Base-by-base conservation (phyloP, 768 basidiomycete species). In the Dacryopinax spathularia region DNA sequence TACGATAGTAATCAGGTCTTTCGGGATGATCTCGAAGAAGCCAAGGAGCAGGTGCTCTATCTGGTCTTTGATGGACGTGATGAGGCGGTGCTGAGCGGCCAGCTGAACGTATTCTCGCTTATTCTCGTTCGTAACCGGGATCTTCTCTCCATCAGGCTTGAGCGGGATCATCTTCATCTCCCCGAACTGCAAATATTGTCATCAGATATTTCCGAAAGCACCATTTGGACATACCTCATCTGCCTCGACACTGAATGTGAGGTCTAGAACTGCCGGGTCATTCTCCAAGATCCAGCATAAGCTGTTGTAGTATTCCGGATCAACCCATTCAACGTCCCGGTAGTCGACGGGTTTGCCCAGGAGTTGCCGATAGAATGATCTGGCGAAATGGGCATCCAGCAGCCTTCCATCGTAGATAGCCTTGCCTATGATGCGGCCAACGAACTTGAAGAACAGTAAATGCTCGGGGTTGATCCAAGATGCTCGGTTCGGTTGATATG, bases 241-340 rank as follows among this genome's bases (percentile, higher is more conserved):
- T 0, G 90, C 90, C 75, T 99, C 95, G 33, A 94, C 88, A 66
- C 91, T 92, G 77, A 98, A 98, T 15, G 85, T 96, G 65, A 97
- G 79, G 65, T 99, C 91, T 67, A 94, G 73, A 20, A 81, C 76
- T 22, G 86, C 88, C 5, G 90, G 89, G 70, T 96, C 93, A 73
- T 99, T 98, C 71, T 98, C 94, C 66, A 97, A 76, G 74, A 99
- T 98, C 96, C 96, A 99, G 70, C 89, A 89, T 12, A 99, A 78
- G 0, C 92, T 95, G 68, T 95, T 97, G 79, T 97, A 97, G 73
- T 98, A 98, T 74, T 95, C 92, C 0, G 94, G 94, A 75, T 98
- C 94, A 39, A 97, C 89, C 86, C 91, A 95, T 75, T 98, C 94
- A 22, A 98, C 89, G 72, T 98, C 95, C 66, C 85, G 82, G 74